Conservation (phyloP, 148 eudicot genomes). For the Diospyros kaki region DNA sequence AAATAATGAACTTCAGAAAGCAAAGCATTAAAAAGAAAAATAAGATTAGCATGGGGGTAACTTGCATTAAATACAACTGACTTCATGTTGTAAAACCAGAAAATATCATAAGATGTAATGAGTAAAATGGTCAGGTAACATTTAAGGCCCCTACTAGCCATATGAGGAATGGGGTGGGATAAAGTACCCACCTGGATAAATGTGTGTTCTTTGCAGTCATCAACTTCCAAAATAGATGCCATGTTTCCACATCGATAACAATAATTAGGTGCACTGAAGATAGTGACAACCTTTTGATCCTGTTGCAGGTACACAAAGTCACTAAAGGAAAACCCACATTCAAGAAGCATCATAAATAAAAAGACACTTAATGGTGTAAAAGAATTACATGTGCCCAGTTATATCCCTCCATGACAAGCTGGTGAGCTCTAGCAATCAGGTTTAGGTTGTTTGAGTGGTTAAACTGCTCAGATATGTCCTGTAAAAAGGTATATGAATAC, state of each 20-base stretch:
- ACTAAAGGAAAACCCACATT: constrained; percentile 4
- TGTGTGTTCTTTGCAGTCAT: constrained; percentile 94
- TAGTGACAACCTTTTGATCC: constrained; percentile 99
- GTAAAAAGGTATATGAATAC: constrained; percentile 2
- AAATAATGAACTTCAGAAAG: not conserved
- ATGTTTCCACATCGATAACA: constrained; percentile 99
- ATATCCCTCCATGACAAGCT: constrained; percentile 98
- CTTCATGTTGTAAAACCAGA: not conserved
- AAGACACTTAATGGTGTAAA: constrained; percentile 1
- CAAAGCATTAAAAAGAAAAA: not conserved
- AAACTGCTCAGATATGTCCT: constrained; percentile 99
- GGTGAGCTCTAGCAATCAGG: constrained; percentile 99
- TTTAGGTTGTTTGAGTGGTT: constrained; percentile 88
- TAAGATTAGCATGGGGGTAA: not conserved
- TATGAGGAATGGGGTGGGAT: constrained; percentile 1
- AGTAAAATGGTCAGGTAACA: too few species aligned
- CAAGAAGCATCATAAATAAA: not conserved
- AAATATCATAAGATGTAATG: too few species aligned
- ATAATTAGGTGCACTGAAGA: constrained; percentile 98
- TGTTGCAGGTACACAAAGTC: constrained; percentile 27
- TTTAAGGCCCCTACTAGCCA: too few species aligned
- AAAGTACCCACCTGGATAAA: constrained; percentile 77
- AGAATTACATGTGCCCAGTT: constrained; percentile 93
- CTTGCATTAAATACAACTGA: not conserved
- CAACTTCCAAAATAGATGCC: constrained; percentile 99